These are phyloP conservation scores for Marasmius sp. DNA, from an alignment of 1,284 basidiomycete species.

Conservation along the genomic window DNA sequence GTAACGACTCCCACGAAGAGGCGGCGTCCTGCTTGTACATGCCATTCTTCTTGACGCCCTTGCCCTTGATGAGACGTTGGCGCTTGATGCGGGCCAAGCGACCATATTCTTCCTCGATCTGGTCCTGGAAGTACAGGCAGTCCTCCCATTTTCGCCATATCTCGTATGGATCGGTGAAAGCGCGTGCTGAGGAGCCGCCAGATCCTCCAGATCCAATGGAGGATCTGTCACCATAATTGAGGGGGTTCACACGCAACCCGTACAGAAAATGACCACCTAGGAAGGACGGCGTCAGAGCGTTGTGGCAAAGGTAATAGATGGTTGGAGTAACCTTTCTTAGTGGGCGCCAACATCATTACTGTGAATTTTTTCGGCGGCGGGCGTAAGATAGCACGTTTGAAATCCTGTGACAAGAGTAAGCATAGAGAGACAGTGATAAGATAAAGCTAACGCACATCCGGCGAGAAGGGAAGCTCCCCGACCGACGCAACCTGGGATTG, in stretches of 20 bases:
- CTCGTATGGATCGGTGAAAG: constrained; percentile 49
- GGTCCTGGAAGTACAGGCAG: constrained; percentile 71
- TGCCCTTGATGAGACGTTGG: constrained; percentile 60
- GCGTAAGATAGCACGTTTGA: constrained; percentile 60
- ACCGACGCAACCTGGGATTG: not conserved
- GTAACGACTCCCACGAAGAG: constrained; percentile 81
- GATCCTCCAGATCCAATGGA: constrained; percentile 26
- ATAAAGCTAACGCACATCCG: not conserved
- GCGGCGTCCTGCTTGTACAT: constrained; percentile 71
- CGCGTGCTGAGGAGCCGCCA: constrained; percentile 2
- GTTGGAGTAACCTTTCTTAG: constrained; percentile 54
- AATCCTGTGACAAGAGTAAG: constrained; percentile 27
- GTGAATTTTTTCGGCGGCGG: constrained; percentile 59
- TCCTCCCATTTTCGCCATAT: constrained; percentile 81
- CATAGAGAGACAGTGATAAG: not conserved
- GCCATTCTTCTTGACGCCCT: constrained; percentile 73
- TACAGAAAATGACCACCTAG: constrained; percentile 56
- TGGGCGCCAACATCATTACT: constrained; percentile 54
- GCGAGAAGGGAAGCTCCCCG: not conserved
- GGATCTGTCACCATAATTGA: constrained; percentile 34
- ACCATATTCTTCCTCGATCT: constrained; percentile 62
- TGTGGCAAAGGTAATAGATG: not conserved
- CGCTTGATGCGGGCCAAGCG: constrained; percentile 64
- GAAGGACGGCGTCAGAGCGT: not conserved
- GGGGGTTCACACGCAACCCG: constrained; percentile 60